Evolutionary conservation across 208 protist species (phyloP).

Genomic region (Endotrypanum monterogeii): DNA sequence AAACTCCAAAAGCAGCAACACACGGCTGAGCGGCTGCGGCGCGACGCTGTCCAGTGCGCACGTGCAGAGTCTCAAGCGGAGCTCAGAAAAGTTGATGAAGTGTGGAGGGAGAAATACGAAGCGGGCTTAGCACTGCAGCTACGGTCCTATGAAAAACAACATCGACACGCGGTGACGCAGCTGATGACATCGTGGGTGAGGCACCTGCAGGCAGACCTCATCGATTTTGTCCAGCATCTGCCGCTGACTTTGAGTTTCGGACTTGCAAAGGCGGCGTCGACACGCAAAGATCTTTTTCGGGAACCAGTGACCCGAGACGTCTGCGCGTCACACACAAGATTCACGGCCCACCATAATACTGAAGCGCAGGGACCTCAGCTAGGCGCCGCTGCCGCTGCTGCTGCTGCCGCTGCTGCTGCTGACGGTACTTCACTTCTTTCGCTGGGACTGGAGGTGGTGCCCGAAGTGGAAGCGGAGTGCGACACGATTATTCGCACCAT

Average conservation of each 20-base stretch:
- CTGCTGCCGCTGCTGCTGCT: no score
- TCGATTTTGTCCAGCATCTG: slow-evolving; percentile 11
- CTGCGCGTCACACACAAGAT: neutral
- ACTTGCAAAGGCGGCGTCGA: slow-evolving; percentile 5
- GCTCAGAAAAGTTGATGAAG: slow-evolving; percentile 4
- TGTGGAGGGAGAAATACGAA: slow-evolving; percentile 2
- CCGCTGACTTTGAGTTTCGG: slow-evolving; percentile 9
- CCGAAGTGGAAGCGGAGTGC: slow-evolving; percentile 45
- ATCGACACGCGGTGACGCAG: slow-evolving; percentile 10
- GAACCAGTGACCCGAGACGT: slow-evolving; percentile 3
- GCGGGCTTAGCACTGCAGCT: neutral
- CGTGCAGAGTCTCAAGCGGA: slow-evolving; percentile 16
- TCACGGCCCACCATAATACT: neutral
- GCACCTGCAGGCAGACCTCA: slow-evolving; percentile 16
- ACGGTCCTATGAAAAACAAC: neutral
- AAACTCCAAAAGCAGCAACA: slow-evolving; percentile 19
- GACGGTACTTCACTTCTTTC: neutral
- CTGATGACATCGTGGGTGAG: slow-evolving; percentile 6
- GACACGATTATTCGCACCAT: slow-evolving; percentile 51
- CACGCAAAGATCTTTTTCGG: slow-evolving; percentile 6
- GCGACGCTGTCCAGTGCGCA: neutral
- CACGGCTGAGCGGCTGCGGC: slow-evolving; percentile 13
- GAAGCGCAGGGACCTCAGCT: neutral
- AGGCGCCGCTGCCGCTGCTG: slow-evolving; percentile 1
- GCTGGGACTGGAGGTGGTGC: slow-evolving; percentile 1